Percentiles rank a stretch among this genome's conserved stretches.
These are phyloP conservation scores for Umbelopsis isabellina DNA, from an alignment of 192 early-diverging fungal genomes.

Conservation along the genomic window DNA sequence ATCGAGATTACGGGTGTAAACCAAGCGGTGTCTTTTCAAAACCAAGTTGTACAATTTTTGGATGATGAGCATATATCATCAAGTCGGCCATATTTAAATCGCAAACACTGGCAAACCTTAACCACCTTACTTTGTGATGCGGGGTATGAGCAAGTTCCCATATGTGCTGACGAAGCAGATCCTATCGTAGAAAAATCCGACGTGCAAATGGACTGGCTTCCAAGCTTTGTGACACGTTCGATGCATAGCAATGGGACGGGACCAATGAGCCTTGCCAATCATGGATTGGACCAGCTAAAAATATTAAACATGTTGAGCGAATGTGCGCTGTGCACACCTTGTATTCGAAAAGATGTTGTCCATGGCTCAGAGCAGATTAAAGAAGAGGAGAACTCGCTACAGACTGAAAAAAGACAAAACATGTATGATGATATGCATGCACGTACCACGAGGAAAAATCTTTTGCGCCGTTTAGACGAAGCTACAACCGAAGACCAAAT, in stretches of 20 bases:
- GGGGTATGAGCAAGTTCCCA: neutral
- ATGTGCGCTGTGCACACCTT: constrained; percentile 1
- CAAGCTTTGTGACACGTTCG: constrained; percentile 18
- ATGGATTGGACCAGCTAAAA: neutral
- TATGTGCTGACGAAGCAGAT: constrained; percentile 3
- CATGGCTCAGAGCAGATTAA: neutral
- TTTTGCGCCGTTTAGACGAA: neutral
- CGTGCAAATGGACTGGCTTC: constrained; percentile 14
- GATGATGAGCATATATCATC: neutral
- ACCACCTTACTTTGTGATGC: neutral
- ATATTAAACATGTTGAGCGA: neutral
- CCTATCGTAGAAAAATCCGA: constrained; percentile 16
- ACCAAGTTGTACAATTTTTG: neutral
- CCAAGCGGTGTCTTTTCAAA: neutral
- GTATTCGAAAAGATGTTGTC: constrained; percentile 3
- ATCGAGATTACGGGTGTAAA: neutral
- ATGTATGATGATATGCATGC: constrained; percentile 18
- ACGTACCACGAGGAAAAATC: constrained; percentile 17
- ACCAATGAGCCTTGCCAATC: neutral
- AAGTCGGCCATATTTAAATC: neutral
- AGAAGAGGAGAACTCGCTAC: neutral
- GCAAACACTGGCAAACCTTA: neutral
- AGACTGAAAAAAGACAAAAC: neutral
- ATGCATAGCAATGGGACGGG: constrained; percentile 18
- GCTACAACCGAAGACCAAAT: neutral